These are phyloP conservation scores for Elaeagnus macrophylla DNA, from an alignment of 306 rosid genomes.

Conservation along the genomic window DNA sequence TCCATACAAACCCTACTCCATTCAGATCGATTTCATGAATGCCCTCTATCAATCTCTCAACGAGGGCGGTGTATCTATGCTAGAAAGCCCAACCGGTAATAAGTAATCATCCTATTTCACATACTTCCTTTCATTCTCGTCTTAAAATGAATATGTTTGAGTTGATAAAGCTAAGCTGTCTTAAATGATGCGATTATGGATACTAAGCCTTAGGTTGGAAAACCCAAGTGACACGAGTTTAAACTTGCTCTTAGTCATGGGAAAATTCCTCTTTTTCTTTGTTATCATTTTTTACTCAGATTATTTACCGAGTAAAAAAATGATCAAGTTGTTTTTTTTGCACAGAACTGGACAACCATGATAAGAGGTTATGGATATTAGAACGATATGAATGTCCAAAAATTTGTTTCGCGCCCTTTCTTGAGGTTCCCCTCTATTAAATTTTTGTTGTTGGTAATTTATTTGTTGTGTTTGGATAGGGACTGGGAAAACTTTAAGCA, in stretches of 20 bases:
- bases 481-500: slow-evolving; percentile 88
- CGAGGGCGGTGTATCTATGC: slow-evolving; percentile 78
- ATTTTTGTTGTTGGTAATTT: slow-evolving; percentile 9
- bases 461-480: slow-evolving; percentile 33
- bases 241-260: neutral
- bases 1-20: slow-evolving; percentile 72
- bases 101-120: neutral
- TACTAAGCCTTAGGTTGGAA: neutral
- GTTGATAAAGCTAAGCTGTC: no score
- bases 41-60: slow-evolving; percentile 60
- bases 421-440: neutral
- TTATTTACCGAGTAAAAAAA: neutral
- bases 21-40: slow-evolving; percentile 85
- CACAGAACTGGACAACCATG: neutral
- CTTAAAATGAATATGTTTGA: no score
- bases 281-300: neutral
- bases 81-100: slow-evolving; percentile 80
- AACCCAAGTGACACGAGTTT: neutral
- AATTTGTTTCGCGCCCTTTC: neutral
- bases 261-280: neutral
- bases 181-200: neutral
- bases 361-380: neutral
- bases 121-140: neutral
- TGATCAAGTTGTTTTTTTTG: neutral
- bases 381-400: neutral